phyloP scores from a whole-genome alignment of 1,284 basidiomycete genomes.

The Puccinia horiana region DNA sequence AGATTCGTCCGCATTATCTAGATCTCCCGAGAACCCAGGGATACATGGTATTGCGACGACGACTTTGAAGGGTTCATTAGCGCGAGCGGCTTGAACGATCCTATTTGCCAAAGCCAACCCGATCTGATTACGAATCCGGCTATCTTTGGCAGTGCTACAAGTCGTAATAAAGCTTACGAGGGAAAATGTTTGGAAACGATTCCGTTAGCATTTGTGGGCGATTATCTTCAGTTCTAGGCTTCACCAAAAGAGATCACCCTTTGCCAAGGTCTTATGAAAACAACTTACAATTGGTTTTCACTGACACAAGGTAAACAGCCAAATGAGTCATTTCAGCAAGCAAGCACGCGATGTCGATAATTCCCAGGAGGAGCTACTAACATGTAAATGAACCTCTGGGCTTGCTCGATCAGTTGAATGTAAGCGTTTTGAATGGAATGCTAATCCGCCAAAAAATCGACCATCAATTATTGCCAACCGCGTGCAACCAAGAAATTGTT shows the following conservation, averaged over 20 bases:
- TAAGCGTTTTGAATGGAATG: constrained; percentile 63
- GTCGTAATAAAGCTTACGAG: constrained; percentile 75
- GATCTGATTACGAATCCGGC: constrained; percentile 75
- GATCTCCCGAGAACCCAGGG: constrained; percentile 53
- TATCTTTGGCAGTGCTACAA: constrained; percentile 60
- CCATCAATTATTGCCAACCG: neutral
- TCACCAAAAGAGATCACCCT: neutral
- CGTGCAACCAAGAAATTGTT: constrained; percentile 49
- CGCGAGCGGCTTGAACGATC: constrained; percentile 73
- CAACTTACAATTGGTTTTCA: constrained; percentile 87
- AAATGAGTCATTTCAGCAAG: neutral
- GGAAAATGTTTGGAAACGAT: constrained; percentile 35
- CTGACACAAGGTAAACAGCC: constrained; percentile 13
- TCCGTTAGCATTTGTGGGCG: neutral
- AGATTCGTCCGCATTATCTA: constrained; percentile 51
- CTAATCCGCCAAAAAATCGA: constrained; percentile 29
- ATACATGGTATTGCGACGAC: constrained; percentile 73
- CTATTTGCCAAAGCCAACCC: constrained; percentile 78
- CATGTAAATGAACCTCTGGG: constrained; percentile 85
- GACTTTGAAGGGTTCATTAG: constrained; percentile 76
- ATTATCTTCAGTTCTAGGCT: neutral
- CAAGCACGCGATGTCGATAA: neutral
- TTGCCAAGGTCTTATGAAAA: neutral
- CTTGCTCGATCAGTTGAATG: constrained; percentile 76
- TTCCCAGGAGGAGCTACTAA: constrained; percentile 62